phyloP scores from a whole-genome alignment of 306 rosid species.

The Lablab purpureus region DNA sequence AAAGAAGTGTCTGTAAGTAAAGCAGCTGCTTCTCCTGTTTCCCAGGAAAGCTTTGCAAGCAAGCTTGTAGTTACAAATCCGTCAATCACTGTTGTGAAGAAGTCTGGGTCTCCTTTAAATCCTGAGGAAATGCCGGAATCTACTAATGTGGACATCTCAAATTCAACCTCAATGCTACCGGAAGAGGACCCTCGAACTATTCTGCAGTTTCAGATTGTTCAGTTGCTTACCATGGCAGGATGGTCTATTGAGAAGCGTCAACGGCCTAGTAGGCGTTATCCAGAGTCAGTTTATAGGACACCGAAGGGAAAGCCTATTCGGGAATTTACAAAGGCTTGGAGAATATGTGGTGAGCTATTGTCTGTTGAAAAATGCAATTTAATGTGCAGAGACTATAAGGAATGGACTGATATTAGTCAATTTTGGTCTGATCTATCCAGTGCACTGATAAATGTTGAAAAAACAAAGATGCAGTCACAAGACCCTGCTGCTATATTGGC shows the following conservation, averaged over 20 bases:
- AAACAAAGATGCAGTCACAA: constrained; percentile 54
- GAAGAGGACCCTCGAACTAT: constrained; percentile 68
- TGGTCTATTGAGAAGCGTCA: constrained; percentile 80
- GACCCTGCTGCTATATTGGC: constrained; percentile 59
- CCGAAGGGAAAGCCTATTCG: constrained; percentile 83
- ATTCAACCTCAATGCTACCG: constrained; percentile 51
- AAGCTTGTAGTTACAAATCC: constrained; percentile 69
- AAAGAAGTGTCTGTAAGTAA: constrained; percentile 59
- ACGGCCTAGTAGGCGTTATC: constrained; percentile 71
- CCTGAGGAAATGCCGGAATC: constrained; percentile 59
- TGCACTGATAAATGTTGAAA: constrained; percentile 66
- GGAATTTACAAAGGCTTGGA: constrained; percentile 90
- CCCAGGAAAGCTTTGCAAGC: constrained; percentile 87
- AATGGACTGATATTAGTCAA: constrained; percentile 74
- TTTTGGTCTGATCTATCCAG: constrained; percentile 80
- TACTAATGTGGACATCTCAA: constrained; percentile 52
- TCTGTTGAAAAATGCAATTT: constrained; percentile 57
- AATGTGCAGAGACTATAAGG: constrained; percentile 54
- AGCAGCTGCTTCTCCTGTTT: constrained; percentile 80
- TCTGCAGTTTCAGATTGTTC: constrained; percentile 65
- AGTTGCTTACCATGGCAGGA: constrained; percentile 78
- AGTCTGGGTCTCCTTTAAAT: constrained; percentile 59
- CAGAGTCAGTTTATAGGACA: constrained; percentile 76
- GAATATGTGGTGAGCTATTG: constrained; percentile 78
- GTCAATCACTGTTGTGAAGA: constrained; percentile 52